phyloP scores from a whole-genome alignment of 2,329 filamentous ascomycete genomes.

The Pseudocercospora macadamiae region DNA sequence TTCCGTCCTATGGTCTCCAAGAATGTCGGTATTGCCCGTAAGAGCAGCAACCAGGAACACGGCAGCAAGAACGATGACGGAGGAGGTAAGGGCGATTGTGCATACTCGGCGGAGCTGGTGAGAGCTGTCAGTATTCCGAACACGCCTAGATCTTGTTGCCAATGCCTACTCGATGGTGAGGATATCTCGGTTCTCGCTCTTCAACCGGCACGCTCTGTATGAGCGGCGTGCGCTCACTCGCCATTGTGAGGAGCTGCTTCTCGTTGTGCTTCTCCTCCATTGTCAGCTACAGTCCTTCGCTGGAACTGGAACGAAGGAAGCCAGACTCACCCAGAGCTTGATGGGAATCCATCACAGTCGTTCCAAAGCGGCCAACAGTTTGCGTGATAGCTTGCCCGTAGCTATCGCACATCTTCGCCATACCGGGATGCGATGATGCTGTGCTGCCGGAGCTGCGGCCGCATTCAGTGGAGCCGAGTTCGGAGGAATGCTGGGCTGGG shows the following conservation, averaged over 20 bases:
- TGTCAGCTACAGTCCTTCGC: constrained; percentile 11
- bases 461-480: not conserved
- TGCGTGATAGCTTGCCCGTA: constrained; percentile 25
- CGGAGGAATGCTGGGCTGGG: not conserved
- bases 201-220: constrained; percentile 64
- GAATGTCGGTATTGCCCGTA: constrained; percentile 21
- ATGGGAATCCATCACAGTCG: constrained; percentile 12
- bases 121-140: not conserved
- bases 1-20: constrained; percentile 38
- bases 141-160: not conserved
- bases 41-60: constrained; percentile 43
- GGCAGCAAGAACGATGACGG: constrained; percentile 42
- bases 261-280: constrained; percentile 26
- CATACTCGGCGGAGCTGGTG: constrained; percentile 64
- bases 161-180: constrained; percentile 36
- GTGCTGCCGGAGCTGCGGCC: not conserved
- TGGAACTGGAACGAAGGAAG: not conserved
- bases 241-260: constrained; percentile 38
- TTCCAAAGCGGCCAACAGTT: constrained; percentile 16
- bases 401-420: constrained; percentile 24
- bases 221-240: constrained; percentile 67
- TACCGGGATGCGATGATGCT: constrained; percentile 20
- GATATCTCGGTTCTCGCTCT: constrained; percentile 58
- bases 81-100: constrained; percentile 55
- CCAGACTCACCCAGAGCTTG: constrained; percentile 7